Conservation (phyloP, 768 basidiomycete genomes). For the Calocybe cyanea region DNA sequence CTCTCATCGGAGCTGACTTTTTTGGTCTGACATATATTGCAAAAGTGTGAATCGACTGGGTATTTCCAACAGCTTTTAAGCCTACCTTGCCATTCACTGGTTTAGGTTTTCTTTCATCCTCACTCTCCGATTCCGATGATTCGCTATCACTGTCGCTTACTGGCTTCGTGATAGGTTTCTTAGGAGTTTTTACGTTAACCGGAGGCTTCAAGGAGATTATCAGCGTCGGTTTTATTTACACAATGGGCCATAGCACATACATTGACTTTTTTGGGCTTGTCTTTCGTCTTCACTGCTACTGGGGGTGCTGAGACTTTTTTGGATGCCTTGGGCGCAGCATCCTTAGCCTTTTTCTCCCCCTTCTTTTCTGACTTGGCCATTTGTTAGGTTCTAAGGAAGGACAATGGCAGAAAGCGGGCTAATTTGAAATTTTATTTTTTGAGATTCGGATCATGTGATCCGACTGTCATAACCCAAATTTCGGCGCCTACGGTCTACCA, state of each 20-base stretch:
- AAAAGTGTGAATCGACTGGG: not conserved
- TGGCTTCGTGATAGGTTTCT: constrained; percentile 23
- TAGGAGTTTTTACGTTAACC: constrained; percentile 19
- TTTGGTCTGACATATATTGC: constrained; percentile 19
- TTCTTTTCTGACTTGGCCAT: constrained; percentile 53
- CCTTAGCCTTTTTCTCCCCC: constrained; percentile 33
- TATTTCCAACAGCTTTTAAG: not conserved
- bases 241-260: constrained; percentile 18
- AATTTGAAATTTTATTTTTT: constrained; percentile 30
- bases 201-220: constrained; percentile 17
- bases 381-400: too few species aligned
- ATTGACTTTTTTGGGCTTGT: constrained; percentile 38
- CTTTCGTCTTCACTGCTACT: constrained; percentile 34
- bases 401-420: constrained; percentile 15
- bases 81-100: constrained; percentile 29
- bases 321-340: constrained; percentile 28
- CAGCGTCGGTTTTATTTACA: not conserved
- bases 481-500: not conserved
- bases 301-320: constrained; percentile 27
- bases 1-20: constrained; percentile 41
- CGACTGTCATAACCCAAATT: not conserved
- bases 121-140: constrained; percentile 25
- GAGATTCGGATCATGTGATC: constrained; percentile 23
- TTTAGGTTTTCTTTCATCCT: constrained; percentile 22
- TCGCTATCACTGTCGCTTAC: constrained; percentile 28